Evolutionary conservation across 768 basidiomycete genomes (phyloP), one percentile per base, ranked within the genome.

Genomic region (Mycena filopes): DNA sequence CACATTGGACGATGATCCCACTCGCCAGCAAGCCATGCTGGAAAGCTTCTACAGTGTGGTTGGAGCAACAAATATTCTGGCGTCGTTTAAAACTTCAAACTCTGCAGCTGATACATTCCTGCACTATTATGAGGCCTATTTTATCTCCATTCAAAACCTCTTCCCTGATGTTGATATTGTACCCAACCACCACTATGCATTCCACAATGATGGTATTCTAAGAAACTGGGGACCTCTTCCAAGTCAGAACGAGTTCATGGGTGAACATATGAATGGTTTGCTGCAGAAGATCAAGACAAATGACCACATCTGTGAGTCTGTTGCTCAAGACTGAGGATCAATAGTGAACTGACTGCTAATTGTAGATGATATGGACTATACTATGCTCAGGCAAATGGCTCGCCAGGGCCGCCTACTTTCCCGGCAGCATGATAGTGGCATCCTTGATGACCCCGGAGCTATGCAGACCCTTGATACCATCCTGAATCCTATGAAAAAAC

Each of bases 191-290:
- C 70, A 71, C 38, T 56, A 55, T 60, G 56, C 49, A 2, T 66
- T 71, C 62, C 70, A 71, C 31, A 50, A 26, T 38, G 16, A 18
- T 8, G 53, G 60, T 1, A 42, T 56, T 33, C 51, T 71, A 4
- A 65, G 56, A 56, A 55, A 48, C 42, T 71, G 70, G 70, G 70
- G 70, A 13, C 68, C 70, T 29, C 21, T 65, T 18, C 41, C 68
- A 8, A 38, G 51, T 25, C 49, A 61, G 12, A 55, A 58, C 43
- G 70, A 71, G 45, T 65, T 61, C 29, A 49, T 57, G 36, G 67
- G 68, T 16, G 65, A 71, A 43, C 49, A 41, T 31, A 15, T 68
- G 25, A 71, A 71, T 51, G 60, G 64, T 12, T 45, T 29, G 8
- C 28, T 70, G n/a, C 61, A 60, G 33, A 58, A 66, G 29, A 59